Conservation (phyloP, 768 basidiomycete species). For the Xanthoconium purpureum region DNA sequence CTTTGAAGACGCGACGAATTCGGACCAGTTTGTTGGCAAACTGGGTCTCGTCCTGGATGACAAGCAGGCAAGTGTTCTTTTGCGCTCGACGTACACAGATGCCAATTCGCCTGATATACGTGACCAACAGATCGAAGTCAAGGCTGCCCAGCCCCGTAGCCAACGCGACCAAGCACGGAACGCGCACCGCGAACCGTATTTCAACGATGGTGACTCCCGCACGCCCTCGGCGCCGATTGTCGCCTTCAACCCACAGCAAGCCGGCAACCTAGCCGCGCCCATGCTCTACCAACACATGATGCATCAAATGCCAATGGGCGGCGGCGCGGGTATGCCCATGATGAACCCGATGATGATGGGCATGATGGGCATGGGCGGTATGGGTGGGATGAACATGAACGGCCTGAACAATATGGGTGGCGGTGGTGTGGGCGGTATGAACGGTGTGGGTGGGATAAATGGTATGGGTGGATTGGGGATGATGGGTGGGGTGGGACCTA, state of each 20-base stretch:
- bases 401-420: slow-evolving; percentile 12
- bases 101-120: background rate
- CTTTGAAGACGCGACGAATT: slow-evolving; percentile 61
- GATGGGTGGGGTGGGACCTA: slow-evolving; percentile 31
- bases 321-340: slow-evolving; percentile 49
- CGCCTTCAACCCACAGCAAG: slow-evolving; percentile 35
- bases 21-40: slow-evolving; percentile 65
- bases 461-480: slow-evolving; percentile 37
- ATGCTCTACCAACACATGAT: slow-evolving; percentile 37
- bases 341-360: slow-evolving; percentile 47
- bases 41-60: slow-evolving; percentile 71
- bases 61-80: slow-evolving; percentile 55
- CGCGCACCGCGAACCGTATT: slow-evolving; percentile 27
- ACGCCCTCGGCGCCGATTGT: slow-evolving; percentile 33
- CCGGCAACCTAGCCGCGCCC: slow-evolving; percentile 33
- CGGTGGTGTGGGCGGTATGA: slow-evolving; percentile 21
- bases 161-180: slow-evolving; percentile 55
- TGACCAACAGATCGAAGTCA: slow-evolving; percentile 68
- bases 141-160: slow-evolving; percentile 71
- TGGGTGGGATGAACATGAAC: slow-evolving; percentile 36
- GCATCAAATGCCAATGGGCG: slow-evolving; percentile 42
- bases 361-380: slow-evolving; percentile 49
- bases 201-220: slow-evolving; percentile 36
- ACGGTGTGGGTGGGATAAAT: slow-evolving; percentile 16
- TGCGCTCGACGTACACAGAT: background rate